Conservation (phyloP, 1,284 basidiomycete species). For the Termitomyces sp. region DNA sequence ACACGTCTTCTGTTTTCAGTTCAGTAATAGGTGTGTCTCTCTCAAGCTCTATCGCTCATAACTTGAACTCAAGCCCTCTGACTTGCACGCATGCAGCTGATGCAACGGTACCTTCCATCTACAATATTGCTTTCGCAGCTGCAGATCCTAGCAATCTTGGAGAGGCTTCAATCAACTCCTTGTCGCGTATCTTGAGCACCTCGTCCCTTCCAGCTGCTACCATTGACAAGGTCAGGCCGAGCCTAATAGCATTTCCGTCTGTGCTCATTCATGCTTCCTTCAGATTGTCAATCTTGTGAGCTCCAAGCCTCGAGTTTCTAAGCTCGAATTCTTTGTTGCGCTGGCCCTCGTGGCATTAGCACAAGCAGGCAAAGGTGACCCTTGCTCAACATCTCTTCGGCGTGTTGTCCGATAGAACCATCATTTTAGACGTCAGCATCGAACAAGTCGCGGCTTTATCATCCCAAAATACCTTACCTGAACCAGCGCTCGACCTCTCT, state of each 20-base stretch:
- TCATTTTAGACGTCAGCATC: slow-evolving; percentile 62
- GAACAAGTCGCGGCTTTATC: slow-evolving; percentile 75
- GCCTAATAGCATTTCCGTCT: neutral
- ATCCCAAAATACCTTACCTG: slow-evolving; percentile 66
- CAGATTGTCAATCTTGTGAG: slow-evolving; percentile 83
- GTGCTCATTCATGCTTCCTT: neutral
- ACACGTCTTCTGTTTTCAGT: slow-evolving; percentile 50
- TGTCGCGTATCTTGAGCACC: slow-evolving; percentile 74
- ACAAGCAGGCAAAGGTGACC: slow-evolving; percentile 71
- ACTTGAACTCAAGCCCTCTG: neutral
- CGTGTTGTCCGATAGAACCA: slow-evolving; percentile 3
- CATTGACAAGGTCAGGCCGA: slow-evolving; percentile 64
- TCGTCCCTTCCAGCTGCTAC: slow-evolving; percentile 75
- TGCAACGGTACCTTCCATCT: slow-evolving; percentile 76
- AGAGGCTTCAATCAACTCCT: slow-evolving; percentile 73
- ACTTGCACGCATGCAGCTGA: slow-evolving; percentile 40
- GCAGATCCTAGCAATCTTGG: slow-evolving; percentile 66
- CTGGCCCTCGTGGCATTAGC: slow-evolving; percentile 81
- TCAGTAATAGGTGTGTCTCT: slow-evolving; percentile 58
- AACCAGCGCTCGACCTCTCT: slow-evolving; percentile 61
- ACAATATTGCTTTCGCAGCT: slow-evolving; percentile 66
- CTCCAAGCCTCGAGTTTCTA: slow-evolving; percentile 71
- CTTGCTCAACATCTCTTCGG: neutral
- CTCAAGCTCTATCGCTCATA: neutral
- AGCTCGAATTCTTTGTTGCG: slow-evolving; percentile 84